Percentiles rank a stretch among this genome's conserved stretches.
These are phyloP conservation scores for Coriaria nepalensis DNA, from an alignment of 306 rosid species.

Conservation along the genomic window DNA sequence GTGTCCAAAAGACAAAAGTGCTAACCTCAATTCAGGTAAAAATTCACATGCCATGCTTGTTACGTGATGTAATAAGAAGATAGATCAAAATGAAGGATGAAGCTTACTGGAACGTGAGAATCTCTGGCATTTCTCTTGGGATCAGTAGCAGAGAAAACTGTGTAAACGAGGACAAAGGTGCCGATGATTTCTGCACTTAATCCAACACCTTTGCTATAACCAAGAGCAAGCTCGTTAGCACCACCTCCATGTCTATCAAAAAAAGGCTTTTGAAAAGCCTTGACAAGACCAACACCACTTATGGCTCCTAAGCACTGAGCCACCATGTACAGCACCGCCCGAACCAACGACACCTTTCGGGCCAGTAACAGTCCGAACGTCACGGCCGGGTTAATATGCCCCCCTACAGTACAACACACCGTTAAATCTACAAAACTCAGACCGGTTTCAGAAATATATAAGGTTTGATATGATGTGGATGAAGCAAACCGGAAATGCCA, in stretches of 20 bases:
- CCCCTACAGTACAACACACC: slow-evolving; percentile 23
- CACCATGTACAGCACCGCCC: slow-evolving; percentile 50
- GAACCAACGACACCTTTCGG: slow-evolving; percentile 51
- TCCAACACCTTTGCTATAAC: slow-evolving; percentile 42
- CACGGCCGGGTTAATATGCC: slow-evolving; percentile 29
- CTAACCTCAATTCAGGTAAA: too few relatives aligned
- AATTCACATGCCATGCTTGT: too few relatives aligned
- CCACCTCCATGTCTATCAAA: slow-evolving; percentile 41
- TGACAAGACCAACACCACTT: slow-evolving; percentile 51
- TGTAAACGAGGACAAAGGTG: slow-evolving; percentile 58
- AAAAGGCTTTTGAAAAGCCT: slow-evolving; percentile 33
- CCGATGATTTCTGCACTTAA: slow-evolving; percentile 64
- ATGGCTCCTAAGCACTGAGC: slow-evolving; percentile 68
- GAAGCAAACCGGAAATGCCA: slow-evolving; percentile 44
- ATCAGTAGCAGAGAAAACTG: slow-evolving; percentile 74
- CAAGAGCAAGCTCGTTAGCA: slow-evolving; percentile 30
- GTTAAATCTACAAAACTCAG: too few relatives aligned
- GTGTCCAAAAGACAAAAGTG: too few relatives aligned
- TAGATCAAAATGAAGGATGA: too few relatives aligned
- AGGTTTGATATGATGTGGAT: too few relatives aligned
- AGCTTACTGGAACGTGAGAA: slow-evolving; percentile 51
- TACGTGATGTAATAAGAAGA: too few relatives aligned
- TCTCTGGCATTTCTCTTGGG: slow-evolving; percentile 60
- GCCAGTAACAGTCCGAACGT: slow-evolving; percentile 44
- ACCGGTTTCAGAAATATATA: too few relatives aligned